phyloP scores from a whole-genome alignment of 306 rosid species.

The Quercus variabilis region DNA sequence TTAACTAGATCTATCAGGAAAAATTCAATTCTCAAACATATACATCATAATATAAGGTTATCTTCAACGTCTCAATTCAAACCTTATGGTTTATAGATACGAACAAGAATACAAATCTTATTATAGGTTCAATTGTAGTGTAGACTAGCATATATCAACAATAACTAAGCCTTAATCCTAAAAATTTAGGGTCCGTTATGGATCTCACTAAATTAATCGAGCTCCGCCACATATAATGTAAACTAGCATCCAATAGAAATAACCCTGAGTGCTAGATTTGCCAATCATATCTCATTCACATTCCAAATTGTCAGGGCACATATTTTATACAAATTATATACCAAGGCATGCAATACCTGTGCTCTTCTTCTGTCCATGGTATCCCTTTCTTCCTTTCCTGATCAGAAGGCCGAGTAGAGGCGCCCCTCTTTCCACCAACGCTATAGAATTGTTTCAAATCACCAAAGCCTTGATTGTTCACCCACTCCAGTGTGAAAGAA shows the following conservation, averaged over 20 bases:
- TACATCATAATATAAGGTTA: slow-evolving; percentile 5
- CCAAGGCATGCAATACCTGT: slow-evolving; percentile 52
- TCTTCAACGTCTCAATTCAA: slow-evolving; percentile 14
- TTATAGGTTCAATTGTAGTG: neutral
- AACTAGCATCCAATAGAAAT: neutral
- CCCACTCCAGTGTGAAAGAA: slow-evolving; percentile 75
- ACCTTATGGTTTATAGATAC: neutral
- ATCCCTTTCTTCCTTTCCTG: slow-evolving; percentile 91
- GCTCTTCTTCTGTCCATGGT: slow-evolving; percentile 93
- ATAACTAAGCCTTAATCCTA: too few species aligned
- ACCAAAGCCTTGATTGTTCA: slow-evolving; percentile 49
- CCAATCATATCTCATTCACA: neutral
- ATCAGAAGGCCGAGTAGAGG: slow-evolving; percentile 56
- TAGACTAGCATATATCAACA: neutral
- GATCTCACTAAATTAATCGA: too few species aligned
- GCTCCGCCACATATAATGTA: neutral
- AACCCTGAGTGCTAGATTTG: neutral
- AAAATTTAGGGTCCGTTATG: too few species aligned
- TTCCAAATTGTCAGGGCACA: neutral
- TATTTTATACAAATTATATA: neutral
- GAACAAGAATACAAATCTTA: neutral
- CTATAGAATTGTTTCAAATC: slow-evolving; percentile 58
- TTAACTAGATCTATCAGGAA: slow-evolving; percentile 9
- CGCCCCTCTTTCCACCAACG: slow-evolving; percentile 58
- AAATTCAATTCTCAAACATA: slow-evolving; percentile 8